Base-by-base conservation (phyloP, 108 stramenopile genomes). In the Skeletonema marinoi region DNA sequence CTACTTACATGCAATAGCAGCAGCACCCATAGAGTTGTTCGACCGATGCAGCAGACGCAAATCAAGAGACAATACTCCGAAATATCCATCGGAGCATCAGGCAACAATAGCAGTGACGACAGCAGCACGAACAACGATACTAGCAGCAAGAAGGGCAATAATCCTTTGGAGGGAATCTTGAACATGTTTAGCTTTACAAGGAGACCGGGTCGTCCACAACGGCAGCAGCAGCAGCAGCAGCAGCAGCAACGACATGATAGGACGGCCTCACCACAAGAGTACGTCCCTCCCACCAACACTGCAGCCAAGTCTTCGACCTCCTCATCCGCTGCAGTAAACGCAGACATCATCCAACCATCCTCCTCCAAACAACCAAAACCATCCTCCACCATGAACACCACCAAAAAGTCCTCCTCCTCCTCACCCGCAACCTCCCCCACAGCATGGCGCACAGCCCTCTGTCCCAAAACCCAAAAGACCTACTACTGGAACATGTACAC, bases 401-500 rank as follows among this genome's bases (percentile, higher is more conserved):
- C 11, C 60, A 44, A 11, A 39, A 19, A 41, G 25, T 33, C 58
- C 19, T 42, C 61, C 30, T 42, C 61, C 30, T 33, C 17, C 1
- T 54, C 73, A 32, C 11, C 63, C 8, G 1, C 64, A 1, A 38
- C 32, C 29, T 46, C 59, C 73, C n/a, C 41, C 44, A 10, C 46
- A n/a, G 73, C 21, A 35, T 96, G 96, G 96, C 87, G 85, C 38
- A 78, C 78, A 11, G 96, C 96, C 16, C 60, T 82, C 33, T 93
- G 93, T 71, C 94, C 97, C 19, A 77, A 71, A 29, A 84, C 93
- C 3, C 83, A 87, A 51, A 80, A 90, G 65, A 89, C 92, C 1
- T 99, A 97, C 90, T 99, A 96, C 77, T 99, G 96, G 80, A 91
- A 98, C 81, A 71, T 78, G 6, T 32, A 75, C 25, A 98, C 98